A percentile compares a stretch with the other conserved stretches of the same genome.
phyloP scores from a whole-genome alignment of 768 basidiomycete species.

The Lepiota venenata region DNA sequence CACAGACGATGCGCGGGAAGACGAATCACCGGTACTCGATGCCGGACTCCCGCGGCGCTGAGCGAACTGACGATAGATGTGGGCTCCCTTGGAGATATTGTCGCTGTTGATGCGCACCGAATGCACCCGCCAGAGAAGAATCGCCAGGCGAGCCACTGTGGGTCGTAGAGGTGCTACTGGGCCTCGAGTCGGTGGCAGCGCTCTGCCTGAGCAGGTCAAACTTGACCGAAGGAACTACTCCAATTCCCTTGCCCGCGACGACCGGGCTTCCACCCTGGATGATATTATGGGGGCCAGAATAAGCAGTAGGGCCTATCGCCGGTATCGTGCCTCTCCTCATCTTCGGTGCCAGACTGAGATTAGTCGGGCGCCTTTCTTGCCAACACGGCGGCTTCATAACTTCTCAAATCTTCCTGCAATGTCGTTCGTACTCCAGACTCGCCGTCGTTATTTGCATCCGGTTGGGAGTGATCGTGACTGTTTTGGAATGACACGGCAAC shows the following conservation, averaged over 20 bases:
- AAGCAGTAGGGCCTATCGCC: neutral
- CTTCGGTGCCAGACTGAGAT: conserved; percentile 51
- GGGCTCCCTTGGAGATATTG: conserved; percentile 6
- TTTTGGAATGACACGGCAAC: conserved; percentile 13
- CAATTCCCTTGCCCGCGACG: neutral
- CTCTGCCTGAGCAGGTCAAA: neutral
- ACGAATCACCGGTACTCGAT: conserved; percentile 9
- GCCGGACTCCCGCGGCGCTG: conserved; percentile 22
- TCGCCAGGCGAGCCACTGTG: conserved; percentile 30
- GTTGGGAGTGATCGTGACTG: conserved; percentile 14
- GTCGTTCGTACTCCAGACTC: conserved; percentile 36
- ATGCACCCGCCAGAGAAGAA: conserved; percentile 39
- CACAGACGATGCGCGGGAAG: conserved; percentile 28
- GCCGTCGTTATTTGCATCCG: conserved; percentile 12
- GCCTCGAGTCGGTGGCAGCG: conserved; percentile 11
- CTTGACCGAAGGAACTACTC: neutral
- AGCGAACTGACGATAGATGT: conserved; percentile 20
- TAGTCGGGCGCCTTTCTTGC: conserved; percentile 62
- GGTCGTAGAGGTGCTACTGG: conserved; percentile 22
- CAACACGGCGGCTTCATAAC: conserved; percentile 74
- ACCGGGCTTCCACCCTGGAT: neutral
- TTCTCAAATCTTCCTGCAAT: conserved; percentile 57
- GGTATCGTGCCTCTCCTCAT: conserved; percentile 23
- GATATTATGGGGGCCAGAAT: neutral
- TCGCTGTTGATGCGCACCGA: conserved; percentile 21